These are phyloP conservation scores for Acacia melanoxylon DNA, from an alignment of 306 rosid genomes.

Conservation along the genomic window DNA sequence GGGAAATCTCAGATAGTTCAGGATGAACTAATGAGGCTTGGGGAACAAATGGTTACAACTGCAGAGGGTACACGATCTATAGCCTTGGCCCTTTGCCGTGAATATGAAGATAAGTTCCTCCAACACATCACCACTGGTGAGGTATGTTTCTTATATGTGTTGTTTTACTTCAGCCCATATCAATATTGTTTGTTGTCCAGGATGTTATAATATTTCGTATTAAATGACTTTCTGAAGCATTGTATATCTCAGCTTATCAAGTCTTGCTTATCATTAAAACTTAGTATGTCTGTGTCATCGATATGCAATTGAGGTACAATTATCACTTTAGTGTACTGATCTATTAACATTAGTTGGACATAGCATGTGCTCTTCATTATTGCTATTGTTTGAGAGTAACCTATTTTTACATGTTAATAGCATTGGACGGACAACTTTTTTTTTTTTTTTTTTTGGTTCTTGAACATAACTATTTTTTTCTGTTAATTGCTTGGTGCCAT, in stretches of 20 bases:
- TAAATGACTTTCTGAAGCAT: neutral
- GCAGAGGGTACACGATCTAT: constrained; percentile 93
- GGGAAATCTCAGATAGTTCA: constrained; percentile 95
- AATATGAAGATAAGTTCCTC: constrained; percentile 95
- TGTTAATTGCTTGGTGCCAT: neutral
- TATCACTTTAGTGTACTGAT: neutral
- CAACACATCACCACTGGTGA: constrained; percentile 88
- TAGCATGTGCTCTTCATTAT: neutral
- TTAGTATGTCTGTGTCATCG: neutral
- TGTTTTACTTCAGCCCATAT: constrained; percentile 24
- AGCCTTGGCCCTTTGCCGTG: constrained; percentile 99
- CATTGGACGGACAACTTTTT: constrained; percentile 15
- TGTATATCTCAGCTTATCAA: neutral
- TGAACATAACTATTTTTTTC: neutral
- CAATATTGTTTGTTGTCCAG: constrained; percentile 8
- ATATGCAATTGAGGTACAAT: constrained; percentile 1
- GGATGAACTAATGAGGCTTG: constrained; percentile 93
- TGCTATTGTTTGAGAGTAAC: neutral
- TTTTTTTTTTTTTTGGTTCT: neutral
- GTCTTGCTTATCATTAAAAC: neutral
- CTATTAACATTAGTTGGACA: neutral
- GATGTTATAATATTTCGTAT: neutral
- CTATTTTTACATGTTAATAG: neutral
- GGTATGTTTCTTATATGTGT: constrained; percentile 52
- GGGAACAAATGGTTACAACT: constrained; percentile 86